Percentiles rank a stretch among this genome's conserved stretches.
Conservation (phyloP, 1,284 basidiomycete genomes). For the Moesziomyces antarcticus region DNA sequence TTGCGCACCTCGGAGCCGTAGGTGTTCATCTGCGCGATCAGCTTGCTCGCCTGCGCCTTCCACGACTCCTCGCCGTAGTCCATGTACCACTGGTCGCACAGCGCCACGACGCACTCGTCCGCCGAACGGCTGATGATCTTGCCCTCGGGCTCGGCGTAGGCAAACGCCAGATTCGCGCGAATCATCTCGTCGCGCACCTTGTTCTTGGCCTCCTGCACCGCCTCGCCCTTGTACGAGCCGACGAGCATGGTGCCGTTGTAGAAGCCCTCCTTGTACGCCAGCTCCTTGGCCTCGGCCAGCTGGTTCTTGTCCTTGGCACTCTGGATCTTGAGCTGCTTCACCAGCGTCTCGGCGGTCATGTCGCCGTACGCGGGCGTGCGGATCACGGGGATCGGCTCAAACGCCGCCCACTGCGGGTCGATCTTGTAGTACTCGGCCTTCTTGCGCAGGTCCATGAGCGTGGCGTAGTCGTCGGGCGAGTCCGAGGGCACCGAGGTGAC, state of each 20-base stretch:
- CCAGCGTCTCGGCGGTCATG: conserved; percentile 86
- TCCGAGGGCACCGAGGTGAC: conserved; percentile 98
- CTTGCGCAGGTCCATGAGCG: conserved; percentile 90
- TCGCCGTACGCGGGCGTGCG: conserved; percentile 90
- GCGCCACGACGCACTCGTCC: conserved; percentile 96
- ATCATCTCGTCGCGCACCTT: conserved; percentile 90
- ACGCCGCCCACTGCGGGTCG: conserved; percentile 85
- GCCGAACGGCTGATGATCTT: conserved; percentile 87
- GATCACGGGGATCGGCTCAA: conserved; percentile 89
- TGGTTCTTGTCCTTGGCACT: conserved; percentile 86
- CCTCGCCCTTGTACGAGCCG: conserved; percentile 86
- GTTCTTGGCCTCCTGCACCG: conserved; percentile 89
- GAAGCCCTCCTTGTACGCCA: conserved; percentile 98
- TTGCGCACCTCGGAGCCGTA: conserved; percentile 90
- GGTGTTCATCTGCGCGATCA: conserved; percentile 87
- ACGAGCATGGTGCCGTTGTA: conserved; percentile 90
- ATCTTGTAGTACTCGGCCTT: conserved; percentile 98
- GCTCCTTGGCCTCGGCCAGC: conserved; percentile 94
- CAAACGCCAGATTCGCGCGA: conserved; percentile 79
- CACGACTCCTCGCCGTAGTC: conserved; percentile 94
- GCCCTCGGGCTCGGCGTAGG: conserved; percentile 96
- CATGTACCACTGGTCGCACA: conserved; percentile 99
- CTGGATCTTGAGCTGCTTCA: conserved; percentile 92
- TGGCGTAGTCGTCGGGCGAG: conserved; percentile 96
- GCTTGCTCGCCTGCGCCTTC: conserved; percentile 86